Conservation (phyloP, 2,329 filamentous ascomycete genomes). For the Alternaria consortialis region DNA sequence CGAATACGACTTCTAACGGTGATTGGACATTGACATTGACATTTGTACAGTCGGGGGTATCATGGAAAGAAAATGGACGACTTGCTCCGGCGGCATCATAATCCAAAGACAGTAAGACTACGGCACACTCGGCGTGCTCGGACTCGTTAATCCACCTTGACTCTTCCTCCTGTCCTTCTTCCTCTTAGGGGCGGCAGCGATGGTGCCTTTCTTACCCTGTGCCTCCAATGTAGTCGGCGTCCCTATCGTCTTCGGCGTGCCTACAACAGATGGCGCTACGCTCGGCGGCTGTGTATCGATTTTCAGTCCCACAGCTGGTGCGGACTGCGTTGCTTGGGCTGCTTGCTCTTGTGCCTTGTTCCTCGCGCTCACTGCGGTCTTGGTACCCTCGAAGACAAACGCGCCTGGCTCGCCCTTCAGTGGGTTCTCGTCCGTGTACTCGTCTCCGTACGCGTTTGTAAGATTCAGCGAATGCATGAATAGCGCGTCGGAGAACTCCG, state of each 20-base stretch:
- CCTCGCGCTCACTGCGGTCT: constrained; percentile 53
- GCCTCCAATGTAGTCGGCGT: constrained; percentile 29
- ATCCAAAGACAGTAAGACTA: background rate
- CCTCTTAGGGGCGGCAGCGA: constrained; percentile 37
- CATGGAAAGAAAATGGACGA: background rate
- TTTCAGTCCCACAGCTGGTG: constrained; percentile 25
- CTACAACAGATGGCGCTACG: constrained; percentile 37
- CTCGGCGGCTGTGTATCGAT: constrained; percentile 35
- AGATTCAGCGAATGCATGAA: constrained; percentile 60
- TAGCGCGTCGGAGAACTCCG: constrained; percentile 44
- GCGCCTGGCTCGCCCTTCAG: constrained; percentile 69
- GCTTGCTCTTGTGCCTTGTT: constrained; percentile 49
- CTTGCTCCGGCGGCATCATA: background rate
- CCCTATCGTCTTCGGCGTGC: constrained; percentile 38
- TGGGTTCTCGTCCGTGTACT: constrained; percentile 72
- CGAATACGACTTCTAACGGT: background rate
- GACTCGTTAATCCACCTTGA: constrained; percentile 44
- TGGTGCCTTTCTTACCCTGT: constrained; percentile 37
- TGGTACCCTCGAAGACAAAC: constrained; percentile 64
- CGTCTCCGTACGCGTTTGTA: constrained; percentile 63
- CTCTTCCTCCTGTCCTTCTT: constrained; percentile 52
- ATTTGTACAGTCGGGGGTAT: constrained; percentile 15
- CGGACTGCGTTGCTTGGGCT: constrained; percentile 23
- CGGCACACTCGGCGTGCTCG: constrained; percentile 39
- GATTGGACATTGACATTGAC: background rate